Base-by-base conservation (phyloP, 2,329 filamentous ascomycete genomes). In the Fusarium napiforme region DNA sequence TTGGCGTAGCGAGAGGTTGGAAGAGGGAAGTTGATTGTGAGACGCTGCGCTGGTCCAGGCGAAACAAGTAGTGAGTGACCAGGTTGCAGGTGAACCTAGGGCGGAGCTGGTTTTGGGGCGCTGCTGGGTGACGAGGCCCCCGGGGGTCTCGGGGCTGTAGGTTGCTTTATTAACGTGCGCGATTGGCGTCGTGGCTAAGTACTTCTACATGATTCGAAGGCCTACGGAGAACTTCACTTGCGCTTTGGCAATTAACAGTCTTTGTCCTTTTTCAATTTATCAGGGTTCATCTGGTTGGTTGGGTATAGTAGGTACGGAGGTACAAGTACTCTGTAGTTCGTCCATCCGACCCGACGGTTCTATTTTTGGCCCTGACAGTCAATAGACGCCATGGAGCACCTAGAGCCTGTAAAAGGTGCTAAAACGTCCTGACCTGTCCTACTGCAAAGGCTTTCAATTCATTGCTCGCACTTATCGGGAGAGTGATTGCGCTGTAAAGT, bases 81-180 rank as follows among this genome's bases (percentile, higher is more conserved):
- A 73, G 71, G 71, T 74, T 71, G 53, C 67, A 58, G 57, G 37
- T 64, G 43, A 57, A 55, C 34, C 34, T 39, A 61, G 65, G 59
- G 67, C 65, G 52, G 70, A 62, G 60, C 60, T 69, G 49, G 32
- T 52, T 50, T 67, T 60, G 69, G 65, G 71, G 72, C 67, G 74
- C 71, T 71, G 78, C 75, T 60, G 77, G 78, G 78, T 80, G 79
- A 79, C 79, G 77, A 79, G 61, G 73, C 75, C 60, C 26, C 70
- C 62, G 74, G 64, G 69, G 59, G 59, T 45, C 30, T 66, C 69
- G 64, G 69, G 53, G 32, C 14, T 32, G 30, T 32, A 32, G 32
- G 32, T 18, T 36, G 30, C 14, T 32, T 21, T 39, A 28, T 19
- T 39, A 28, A 55, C 28, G 32, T 67, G 52, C 61, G 23, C 42